phyloP scores from a whole-genome alignment of 2,329 filamentous ascomycete species.

The Dendrostoma leiphaemia region DNA sequence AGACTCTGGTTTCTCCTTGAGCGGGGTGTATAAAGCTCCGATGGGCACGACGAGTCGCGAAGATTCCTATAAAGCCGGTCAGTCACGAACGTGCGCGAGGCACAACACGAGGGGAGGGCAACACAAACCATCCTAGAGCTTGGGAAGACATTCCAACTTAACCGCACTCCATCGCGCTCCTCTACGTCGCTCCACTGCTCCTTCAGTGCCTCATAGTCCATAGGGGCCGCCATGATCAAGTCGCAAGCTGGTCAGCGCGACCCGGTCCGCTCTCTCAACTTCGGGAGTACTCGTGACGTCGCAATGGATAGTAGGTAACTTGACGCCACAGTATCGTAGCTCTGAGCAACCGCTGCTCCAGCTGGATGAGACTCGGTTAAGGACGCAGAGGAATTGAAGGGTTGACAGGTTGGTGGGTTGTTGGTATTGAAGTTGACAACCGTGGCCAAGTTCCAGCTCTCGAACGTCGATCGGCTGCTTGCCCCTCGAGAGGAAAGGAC shows the following conservation, averaged over 20 bases:
- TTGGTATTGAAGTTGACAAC: constrained; percentile 11
- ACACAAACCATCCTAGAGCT: constrained; percentile 87
- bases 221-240: constrained; percentile 34
- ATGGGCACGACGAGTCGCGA: constrained; percentile 94
- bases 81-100: constrained; percentile 18
- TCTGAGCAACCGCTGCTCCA: neutral
- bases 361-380: neutral
- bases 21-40: constrained; percentile 88
- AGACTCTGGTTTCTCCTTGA: constrained; percentile 91
- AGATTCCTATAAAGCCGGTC: constrained; percentile 66
- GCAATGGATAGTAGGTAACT: neutral
- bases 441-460: constrained; percentile 18
- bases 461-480: constrained; percentile 9
- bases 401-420: neutral
- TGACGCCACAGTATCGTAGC: neutral
- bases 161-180: constrained; percentile 89
- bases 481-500: constrained; percentile 18
- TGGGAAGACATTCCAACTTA: constrained; percentile 99
- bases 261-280: neutral
- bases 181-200: constrained; percentile 97
- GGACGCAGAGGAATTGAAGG: neutral
- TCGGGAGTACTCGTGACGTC: constrained; percentile 1
- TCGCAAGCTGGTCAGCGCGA: constrained; percentile 8
- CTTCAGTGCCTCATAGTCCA: constrained; percentile 93
- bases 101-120: neutral